phyloP scores from a whole-genome alignment of 768 basidiomycete species.

The Kwoniella europaea region DNA sequence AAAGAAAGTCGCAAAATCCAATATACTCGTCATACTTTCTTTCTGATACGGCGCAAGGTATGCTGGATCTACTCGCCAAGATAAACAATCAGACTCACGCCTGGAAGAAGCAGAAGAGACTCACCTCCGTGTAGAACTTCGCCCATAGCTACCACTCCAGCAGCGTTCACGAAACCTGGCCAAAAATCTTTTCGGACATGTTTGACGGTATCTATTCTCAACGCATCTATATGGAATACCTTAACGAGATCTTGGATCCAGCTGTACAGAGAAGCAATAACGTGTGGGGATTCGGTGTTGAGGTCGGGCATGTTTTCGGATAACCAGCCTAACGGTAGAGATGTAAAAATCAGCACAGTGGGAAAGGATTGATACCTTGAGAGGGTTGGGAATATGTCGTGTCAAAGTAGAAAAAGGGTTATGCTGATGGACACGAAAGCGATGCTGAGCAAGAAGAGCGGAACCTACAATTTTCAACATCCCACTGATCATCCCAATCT shows the following conservation, averaged over 20 bases:
- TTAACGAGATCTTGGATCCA: constrained; percentile 75
- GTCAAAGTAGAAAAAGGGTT: too few species aligned
- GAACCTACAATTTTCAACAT: constrained; percentile 67
- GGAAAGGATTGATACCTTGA: neutral
- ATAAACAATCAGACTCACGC: neutral
- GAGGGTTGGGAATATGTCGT: neutral
- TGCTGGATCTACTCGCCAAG: constrained; percentile 37
- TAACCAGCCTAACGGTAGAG: constrained; percentile 64
- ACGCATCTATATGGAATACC: constrained; percentile 78
- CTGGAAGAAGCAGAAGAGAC: neutral
- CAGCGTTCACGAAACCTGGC: constrained; percentile 72
- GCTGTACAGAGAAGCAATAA: constrained; percentile 67
- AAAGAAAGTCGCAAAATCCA: constrained; percentile 57
- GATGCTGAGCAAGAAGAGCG: neutral
- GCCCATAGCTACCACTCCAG: constrained; percentile 84
- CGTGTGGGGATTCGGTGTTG: constrained; percentile 73
- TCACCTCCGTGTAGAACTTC: constrained; percentile 65
- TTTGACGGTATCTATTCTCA: constrained; percentile 70
- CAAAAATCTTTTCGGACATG: constrained; percentile 66
- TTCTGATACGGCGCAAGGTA: constrained; percentile 56
- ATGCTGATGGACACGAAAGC: too few species aligned
- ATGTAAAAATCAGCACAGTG: neutral
- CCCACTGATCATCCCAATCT: constrained; percentile 70
- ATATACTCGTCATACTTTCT: constrained; percentile 46
- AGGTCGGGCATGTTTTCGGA: constrained; percentile 78